Percentiles rank a stretch among this genome's conserved stretches.
phyloP scores from a whole-genome alignment of 1,284 basidiomycete species.

The Cutaneotrichosporon dermatis region DNA sequence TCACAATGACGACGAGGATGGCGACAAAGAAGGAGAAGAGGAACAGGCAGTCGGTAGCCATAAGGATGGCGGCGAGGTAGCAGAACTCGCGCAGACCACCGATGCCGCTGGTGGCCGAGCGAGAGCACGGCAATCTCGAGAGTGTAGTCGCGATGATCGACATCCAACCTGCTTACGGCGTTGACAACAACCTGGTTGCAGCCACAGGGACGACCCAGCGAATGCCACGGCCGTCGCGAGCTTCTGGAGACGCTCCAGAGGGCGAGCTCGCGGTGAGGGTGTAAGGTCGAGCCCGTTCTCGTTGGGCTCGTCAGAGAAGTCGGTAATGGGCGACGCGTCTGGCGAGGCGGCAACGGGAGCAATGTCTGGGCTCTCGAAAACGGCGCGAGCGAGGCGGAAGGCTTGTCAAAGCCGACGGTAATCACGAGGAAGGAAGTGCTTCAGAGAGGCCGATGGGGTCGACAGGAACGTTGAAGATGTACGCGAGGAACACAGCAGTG shows the following conservation, averaged over 20 bases:
- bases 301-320: constrained; percentile 22
- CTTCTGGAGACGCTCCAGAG: constrained; percentile 45
- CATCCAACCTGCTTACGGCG: constrained; percentile 74
- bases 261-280: constrained; percentile 46
- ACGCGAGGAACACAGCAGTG: constrained; percentile 76
- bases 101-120: constrained; percentile 80
- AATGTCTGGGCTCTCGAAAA: constrained; percentile 79
- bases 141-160: constrained; percentile 88
- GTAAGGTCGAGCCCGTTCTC: constrained; percentile 39
- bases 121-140: constrained; percentile 86
- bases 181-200: constrained; percentile 75
- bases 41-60: constrained; percentile 80
- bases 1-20: constrained; percentile 93
- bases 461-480: constrained; percentile 76
- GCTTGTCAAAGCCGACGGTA: constrained; percentile 97
- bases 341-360: constrained; percentile 53
- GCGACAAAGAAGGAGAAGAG: constrained; percentile 87
- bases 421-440: constrained; percentile 97
- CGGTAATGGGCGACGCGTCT: constrained; percentile 29
- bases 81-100: constrained; percentile 92
- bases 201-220: constrained; percentile 58
- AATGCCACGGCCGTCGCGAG: constrained; percentile 49
- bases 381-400: constrained; percentile 81
- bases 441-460: constrained; percentile 88
- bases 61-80: constrained; percentile 72